Percentiles rank a stretch among this genome's conserved stretches.
These are phyloP conservation scores for Tulasnella sp. DNA, from an alignment of 768 basidiomycete species.

Conservation along the genomic window DNA sequence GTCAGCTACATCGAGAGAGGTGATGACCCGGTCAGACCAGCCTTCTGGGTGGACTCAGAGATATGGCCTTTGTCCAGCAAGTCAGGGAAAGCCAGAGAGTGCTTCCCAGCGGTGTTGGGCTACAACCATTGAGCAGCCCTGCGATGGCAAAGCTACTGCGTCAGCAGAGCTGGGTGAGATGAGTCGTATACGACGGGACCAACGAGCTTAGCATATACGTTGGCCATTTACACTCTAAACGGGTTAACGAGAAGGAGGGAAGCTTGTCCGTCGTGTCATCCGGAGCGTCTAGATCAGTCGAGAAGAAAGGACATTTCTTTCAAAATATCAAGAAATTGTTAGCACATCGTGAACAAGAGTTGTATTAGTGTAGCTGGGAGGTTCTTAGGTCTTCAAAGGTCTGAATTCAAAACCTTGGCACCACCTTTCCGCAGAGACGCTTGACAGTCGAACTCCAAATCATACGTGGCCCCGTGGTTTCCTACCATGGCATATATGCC, in stretches of 20 bases:
- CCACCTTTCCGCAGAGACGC: neutral
- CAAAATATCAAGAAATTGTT: neutral
- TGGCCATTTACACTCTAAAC: too few species aligned
- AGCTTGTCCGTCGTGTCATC: too few species aligned
- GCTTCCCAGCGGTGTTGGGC: neutral
- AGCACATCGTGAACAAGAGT: neutral
- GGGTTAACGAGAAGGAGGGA: too few species aligned
- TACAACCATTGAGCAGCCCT: neutral
- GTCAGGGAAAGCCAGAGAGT: neutral
- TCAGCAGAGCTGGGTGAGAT: neutral
- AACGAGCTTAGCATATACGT: too few species aligned
- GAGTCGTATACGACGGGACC: too few species aligned
- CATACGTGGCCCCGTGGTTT: neutral
- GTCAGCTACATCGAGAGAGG: neutral
- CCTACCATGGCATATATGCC: neutral
- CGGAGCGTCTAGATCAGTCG: neutral
- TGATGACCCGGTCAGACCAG: neutral
- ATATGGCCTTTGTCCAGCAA: neutral
- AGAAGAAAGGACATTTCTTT: neutral
- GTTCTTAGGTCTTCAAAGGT: neutral
- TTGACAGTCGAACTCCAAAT: neutral
- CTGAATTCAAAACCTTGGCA: neutral
- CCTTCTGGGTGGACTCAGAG: neutral
- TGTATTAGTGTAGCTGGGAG: neutral
- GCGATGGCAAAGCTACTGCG: neutral